These are phyloP conservation scores for Barnettozyma salicaria DNA, from an alignment of 805 yeast species.

Conservation along the genomic window DNA sequence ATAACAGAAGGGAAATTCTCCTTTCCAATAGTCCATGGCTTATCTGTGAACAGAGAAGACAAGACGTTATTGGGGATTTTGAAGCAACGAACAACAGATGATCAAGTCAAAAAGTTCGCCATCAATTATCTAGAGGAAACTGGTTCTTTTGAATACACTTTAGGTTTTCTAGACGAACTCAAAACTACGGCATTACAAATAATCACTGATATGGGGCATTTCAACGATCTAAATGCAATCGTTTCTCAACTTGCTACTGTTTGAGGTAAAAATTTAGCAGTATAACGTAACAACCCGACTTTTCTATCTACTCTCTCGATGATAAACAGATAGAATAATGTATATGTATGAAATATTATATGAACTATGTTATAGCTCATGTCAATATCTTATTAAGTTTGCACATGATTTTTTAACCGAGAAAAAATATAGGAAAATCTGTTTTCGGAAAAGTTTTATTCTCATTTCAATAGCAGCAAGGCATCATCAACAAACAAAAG, in stretches of 20 bases:
- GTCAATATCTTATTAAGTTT: too few species aligned
- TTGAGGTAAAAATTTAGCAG: too few species aligned
- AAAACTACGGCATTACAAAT: conserved; percentile 7
- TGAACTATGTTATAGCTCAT: too few species aligned
- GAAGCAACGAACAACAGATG: conserved; percentile 45
- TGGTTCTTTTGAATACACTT: conserved; percentile 19
- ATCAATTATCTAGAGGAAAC: conserved; percentile 38
- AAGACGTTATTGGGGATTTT: conserved; percentile 45
- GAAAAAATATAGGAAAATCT: too few species aligned
- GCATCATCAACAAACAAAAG: too few species aligned
- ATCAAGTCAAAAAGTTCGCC: conserved; percentile 43
- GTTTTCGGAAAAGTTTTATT: too few species aligned
- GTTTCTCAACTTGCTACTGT: conserved; percentile 5
- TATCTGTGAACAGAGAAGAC: conserved; percentile 33
- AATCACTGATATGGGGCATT: neutral
- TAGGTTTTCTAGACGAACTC: conserved; percentile 11
- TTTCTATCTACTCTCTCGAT: too few species aligned
- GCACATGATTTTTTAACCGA: too few species aligned
- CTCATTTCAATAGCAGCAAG: too few species aligned
- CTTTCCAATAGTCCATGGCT: conserved; percentile 73
- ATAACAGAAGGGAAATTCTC: conserved; percentile 86
- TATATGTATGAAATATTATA: too few species aligned
- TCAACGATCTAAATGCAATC: neutral
- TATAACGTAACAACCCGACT: too few species aligned
- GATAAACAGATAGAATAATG: too few species aligned